These are phyloP conservation scores for Circinella minor DNA, from an alignment of 371 early-diverging fungal genomes.

Conservation along the genomic window DNA sequence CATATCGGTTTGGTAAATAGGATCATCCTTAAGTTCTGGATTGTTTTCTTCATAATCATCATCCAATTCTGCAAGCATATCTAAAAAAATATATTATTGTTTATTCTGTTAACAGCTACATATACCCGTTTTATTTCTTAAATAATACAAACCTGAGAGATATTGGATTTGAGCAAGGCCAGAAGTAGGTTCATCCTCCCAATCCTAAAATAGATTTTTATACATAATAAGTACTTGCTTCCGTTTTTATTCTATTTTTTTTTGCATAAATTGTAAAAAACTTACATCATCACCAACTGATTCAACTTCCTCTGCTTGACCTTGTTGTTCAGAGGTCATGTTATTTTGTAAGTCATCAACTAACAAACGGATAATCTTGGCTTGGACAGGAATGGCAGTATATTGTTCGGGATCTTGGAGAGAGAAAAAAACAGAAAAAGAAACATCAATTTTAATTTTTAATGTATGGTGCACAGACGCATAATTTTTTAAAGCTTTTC, in stretches of 20 bases:
- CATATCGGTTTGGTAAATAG: slow-evolving; percentile 76
- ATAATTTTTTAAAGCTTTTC: not conserved
- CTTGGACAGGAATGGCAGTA: slow-evolving; percentile 74
- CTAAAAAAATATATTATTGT: slow-evolving; percentile 13
- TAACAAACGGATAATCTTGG: slow-evolving; percentile 84
- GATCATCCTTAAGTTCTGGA: slow-evolving; percentile 72
- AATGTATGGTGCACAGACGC: not conserved
- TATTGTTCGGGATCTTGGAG: slow-evolving; percentile 77
- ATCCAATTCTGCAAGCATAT: slow-evolving; percentile 55
- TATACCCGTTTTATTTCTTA: no score
- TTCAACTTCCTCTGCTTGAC: slow-evolving; percentile 52
- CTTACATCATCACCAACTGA: slow-evolving; percentile 47
- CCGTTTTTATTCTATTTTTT: slow-evolving; percentile 19
- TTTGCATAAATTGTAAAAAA: slow-evolving; percentile 1
- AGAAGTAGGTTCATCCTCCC: not conserved
- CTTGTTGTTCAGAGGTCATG: slow-evolving; percentile 35
- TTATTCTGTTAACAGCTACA: no score
- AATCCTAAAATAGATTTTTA: not conserved
- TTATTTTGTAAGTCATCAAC: slow-evolving; percentile 73
- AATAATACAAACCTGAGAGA: not conserved
- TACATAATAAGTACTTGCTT: not conserved
- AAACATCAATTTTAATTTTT: not conserved
- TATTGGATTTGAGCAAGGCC: slow-evolving; percentile 1
- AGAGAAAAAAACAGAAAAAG: not conserved
- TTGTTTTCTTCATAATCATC: slow-evolving; percentile 76